phyloP scores from a whole-genome alignment of 495 filamentous ascomycete genomes.

The Collariella sp. region DNA sequence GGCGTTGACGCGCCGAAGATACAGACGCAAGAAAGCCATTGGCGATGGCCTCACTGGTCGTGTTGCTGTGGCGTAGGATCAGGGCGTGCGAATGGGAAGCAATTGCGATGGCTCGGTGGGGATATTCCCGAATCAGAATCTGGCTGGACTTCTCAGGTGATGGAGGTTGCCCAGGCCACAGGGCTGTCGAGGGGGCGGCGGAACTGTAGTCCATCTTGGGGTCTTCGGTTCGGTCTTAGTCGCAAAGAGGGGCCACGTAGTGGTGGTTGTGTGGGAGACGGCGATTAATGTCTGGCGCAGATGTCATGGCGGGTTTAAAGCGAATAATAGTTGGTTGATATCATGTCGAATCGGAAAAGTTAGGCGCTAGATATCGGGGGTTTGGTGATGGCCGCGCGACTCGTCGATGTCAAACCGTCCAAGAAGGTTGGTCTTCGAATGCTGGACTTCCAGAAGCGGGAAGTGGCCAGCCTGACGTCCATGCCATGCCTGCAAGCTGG shows the following conservation, averaged over 20 bases:
- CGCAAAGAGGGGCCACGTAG: conserved; percentile 1
- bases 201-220: conserved; percentile 23
- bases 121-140: conserved; percentile 65
- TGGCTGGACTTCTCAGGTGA: conserved; percentile 41
- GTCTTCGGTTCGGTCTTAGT: background rate
- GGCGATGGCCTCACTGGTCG: conserved; percentile 42
- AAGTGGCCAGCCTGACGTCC: background rate
- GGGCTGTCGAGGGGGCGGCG: conserved; percentile 11
- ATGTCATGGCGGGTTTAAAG: conserved; percentile 7
- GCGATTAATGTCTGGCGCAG: background rate
- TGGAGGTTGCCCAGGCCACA: conserved; percentile 29
- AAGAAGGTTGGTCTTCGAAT: too few relatives aligned
- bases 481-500: background rate
- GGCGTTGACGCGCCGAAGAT: conserved; percentile 33
- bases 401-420: too few relatives aligned
- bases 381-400: background rate
- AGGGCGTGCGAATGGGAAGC: conserved; percentile 69
- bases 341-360: background rate
- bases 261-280: background rate
- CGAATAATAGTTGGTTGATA: background rate
- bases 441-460: background rate
- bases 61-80: conserved; percentile 66
- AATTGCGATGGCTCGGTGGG: conserved; percentile 77
- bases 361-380: too few relatives aligned
- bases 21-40: conserved; percentile 46